Evolutionary conservation across 2,329 filamentous ascomycete species (phyloP), one percentile per base, ranked within the genome.

Genomic region (Alternaria rosae): DNA sequence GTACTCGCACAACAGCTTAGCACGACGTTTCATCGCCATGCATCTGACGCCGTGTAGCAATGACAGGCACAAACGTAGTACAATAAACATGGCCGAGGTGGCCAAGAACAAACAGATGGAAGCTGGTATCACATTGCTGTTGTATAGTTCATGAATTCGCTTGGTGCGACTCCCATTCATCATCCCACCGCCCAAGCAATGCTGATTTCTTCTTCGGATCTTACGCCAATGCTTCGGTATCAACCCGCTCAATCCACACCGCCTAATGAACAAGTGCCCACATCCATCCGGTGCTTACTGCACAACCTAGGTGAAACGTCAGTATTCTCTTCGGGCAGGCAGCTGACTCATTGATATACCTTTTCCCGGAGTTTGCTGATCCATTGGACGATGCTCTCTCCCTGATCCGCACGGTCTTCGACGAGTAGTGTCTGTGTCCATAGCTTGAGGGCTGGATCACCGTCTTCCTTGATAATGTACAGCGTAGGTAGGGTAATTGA

Each of bases 341-440:
- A 65, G 50, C 63, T 55, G 13, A 32, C 45, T 44, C 62, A 57
- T 25, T 43, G 57, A 75, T 85, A 82, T 80, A 97, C 95, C 92
- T 98, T 99, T 85, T 98, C 95, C 81, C 94, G 87, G 80, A 99
- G 82, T 74, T 88, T 89, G 59, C 93, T 93, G 85, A 98, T 90
- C 90, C 93, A 99, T 82, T 98, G 94, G 72, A 91, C 90, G 75
- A 95, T 90, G 78, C 94, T 97, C 82, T 97, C 90, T 52, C 93
- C 91, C 82, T 97, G 93, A 78, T 99, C 95, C 57, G 94, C 93
- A 69, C 94, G 86, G 81, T 99, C 95, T 81, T 99, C 95, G 48
- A 99, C 91, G 73, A 99, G 83, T 80, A 98, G 85, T 44, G 95
- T 97, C 85, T 97, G 94, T 45, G 95, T 95, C 95, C 95, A 99